Evolutionary conservation across 495 filamentous ascomycete genomes (phyloP).

Genomic region (Melanomma pulvis-pyrius): DNA sequence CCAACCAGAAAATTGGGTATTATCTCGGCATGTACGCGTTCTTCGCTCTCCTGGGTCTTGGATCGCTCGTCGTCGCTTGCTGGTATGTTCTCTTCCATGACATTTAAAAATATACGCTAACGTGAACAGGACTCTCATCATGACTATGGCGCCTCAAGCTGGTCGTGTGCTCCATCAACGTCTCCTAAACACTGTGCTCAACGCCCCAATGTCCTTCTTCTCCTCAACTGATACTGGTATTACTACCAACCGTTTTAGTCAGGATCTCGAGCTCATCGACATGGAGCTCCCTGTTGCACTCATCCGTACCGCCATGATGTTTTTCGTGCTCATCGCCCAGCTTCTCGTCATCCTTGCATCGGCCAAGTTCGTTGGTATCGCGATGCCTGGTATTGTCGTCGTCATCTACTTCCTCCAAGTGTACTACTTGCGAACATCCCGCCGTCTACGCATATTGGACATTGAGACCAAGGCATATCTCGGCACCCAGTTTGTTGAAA

Average conservation of each 20-base stretch:
- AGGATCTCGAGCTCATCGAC: conserved; percentile 64
- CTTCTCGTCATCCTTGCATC: conserved; percentile 14
- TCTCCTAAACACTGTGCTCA: conserved; percentile 5
- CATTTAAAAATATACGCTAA: too few relatives aligned
- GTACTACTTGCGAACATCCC: conserved; percentile 59
- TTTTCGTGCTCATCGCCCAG: conserved; percentile 21
- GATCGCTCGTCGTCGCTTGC: conserved; percentile 13
- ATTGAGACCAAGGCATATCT: conserved; percentile 55
- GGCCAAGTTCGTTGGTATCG: conserved; percentile 21
- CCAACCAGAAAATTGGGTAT: conserved; percentile 12
- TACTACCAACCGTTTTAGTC: conserved; percentile 54
- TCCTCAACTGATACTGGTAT: conserved; percentile 7
- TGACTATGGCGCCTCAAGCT: conserved; percentile 21
- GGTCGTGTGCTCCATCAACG: conserved; percentile 14
- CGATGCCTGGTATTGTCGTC: conserved; percentile 24
- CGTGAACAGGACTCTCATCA: conserved; percentile 24
- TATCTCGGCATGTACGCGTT: conserved; percentile 6
- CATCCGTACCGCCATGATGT: conserved; percentile 9
- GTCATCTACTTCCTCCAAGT: conserved; percentile 54
- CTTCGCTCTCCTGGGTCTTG: conserved; percentile 14
- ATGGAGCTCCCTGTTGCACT: conserved; percentile 50
- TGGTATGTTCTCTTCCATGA: too few relatives aligned
- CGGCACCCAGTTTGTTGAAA: conserved; percentile 51
- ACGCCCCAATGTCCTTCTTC: conserved; percentile 28
- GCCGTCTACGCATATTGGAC: conserved; percentile 62